Evolutionary conservation across 1,284 basidiomycete genomes (phyloP).

Genomic region (Ganoderma lingzhi): DNA sequence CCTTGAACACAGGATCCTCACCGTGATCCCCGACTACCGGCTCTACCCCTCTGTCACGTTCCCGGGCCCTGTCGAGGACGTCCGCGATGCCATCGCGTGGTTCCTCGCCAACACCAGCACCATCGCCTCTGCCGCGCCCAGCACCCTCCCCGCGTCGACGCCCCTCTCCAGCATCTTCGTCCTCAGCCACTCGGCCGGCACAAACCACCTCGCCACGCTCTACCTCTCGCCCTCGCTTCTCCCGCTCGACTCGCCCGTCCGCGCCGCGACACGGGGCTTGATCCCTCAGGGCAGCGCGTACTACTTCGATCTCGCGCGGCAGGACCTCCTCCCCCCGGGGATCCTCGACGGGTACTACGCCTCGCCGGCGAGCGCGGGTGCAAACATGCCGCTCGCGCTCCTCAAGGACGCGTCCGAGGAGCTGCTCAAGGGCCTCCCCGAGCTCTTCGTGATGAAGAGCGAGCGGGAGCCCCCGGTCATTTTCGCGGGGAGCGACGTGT

Average conservation of each 20-base stretch:
- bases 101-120: conserved; percentile 50
- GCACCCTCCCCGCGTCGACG: conserved; percentile 5
- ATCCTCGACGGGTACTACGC: conserved; percentile 54
- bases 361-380: conserved; percentile 46
- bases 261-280: conserved; percentile 51
- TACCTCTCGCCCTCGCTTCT: conserved; percentile 51
- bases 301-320: conserved; percentile 42
- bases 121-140: conserved; percentile 20
- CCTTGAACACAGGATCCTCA: conserved; percentile 47
- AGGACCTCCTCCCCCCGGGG: conserved; percentile 33
- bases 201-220: conserved; percentile 53
- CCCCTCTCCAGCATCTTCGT: conserved; percentile 51
- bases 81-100: conserved; percentile 67
- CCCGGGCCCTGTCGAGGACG: conserved; percentile 60
- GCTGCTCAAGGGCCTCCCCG: conserved; percentile 50
- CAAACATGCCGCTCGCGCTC: conserved; percentile 51
- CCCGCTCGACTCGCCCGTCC: conserved; percentile 41
- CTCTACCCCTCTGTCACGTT: conserved; percentile 62
- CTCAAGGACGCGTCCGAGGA: conserved; percentile 46
- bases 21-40: conserved; percentile 70
- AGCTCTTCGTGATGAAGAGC: conserved; percentile 53
- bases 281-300: conserved; percentile 57
- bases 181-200: conserved; percentile 68
- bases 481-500: conserved; percentile 42
- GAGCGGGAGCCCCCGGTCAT: conserved; percentile 61